Base-by-base conservation (phyloP, 169 alveolate genomes). In the Eimeria tenella region DNA sequence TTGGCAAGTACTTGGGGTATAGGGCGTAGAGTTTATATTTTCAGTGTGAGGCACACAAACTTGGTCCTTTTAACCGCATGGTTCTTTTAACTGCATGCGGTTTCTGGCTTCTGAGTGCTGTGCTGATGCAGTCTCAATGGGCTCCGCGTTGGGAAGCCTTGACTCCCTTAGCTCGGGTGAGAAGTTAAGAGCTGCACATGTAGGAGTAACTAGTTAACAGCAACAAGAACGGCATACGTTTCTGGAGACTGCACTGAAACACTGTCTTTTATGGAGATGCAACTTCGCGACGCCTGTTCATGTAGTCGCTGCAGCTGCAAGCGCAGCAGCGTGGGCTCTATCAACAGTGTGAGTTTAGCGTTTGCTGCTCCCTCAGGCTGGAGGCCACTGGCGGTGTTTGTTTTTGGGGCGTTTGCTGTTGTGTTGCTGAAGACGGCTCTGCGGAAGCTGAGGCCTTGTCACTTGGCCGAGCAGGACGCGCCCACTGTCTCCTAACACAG, bases 101-200 rank as follows among this genome's bases (percentile, higher is more conserved):
- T n/a, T 68, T n/a, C n/a, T 11, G 49, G 11, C n/a, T 0, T n/a
- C 77, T 68, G 77, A n/a, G 31, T 3, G n/a, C 3, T 68, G 77
- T 23, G n/a, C 77, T 68, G n/a, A 15, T 68, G 77, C 77, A 68
- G 77, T 68, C 31, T 68, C 77, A 7, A 68, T 68, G 77, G 77
- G 77, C n/a, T 68, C 77, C n/a, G 77, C 77, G 42, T 68, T 68
- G 77, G 77, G 77, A 11, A 68, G 77, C 31, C 77, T 68, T 13
- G 77, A 68, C 49, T 68, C 77, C 77, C 77, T 68, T 23, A 68
- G 77, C 77, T 68, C 77, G 11, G 77, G 77, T 68, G 77, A 68
- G 77, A 23, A 15, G n/a, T 15, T 23, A 1, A 23, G 42, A 68
- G 77, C 77, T 7, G 49, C 77, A 58, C 21, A 10, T 1, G 68